Evolutionary conservation across 2,329 filamentous ascomycete genomes (phyloP).

Genomic region (Hypoxylon sp.): DNA sequence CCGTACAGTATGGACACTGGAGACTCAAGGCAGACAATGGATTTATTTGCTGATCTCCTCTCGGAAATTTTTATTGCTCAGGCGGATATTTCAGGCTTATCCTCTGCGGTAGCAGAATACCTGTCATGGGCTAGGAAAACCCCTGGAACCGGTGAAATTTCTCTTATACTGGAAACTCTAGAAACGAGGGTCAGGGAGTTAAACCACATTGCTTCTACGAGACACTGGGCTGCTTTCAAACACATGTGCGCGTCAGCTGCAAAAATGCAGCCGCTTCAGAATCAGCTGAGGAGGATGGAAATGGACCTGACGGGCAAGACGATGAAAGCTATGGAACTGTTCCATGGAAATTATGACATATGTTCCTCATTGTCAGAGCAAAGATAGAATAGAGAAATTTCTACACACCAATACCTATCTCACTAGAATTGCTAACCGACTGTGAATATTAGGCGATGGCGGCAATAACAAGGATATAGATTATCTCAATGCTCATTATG

Average conservation of each 20-base stretch:
- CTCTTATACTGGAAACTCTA: not conserved
- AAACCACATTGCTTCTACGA: slow-evolving; percentile 4
- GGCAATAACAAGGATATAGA: not conserved
- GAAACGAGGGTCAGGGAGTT: not conserved
- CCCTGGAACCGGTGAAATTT: not conserved
- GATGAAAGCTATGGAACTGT: slow-evolving; percentile 6
- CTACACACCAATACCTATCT: not conserved
- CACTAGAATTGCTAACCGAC: not conserved
- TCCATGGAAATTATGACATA: slow-evolving; percentile 8
- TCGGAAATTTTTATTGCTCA: not conserved
- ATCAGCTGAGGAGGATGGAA: not conserved
- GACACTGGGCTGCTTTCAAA: slow-evolving; percentile 9
- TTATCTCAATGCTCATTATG: not conserved
- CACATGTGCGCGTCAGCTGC: not conserved
- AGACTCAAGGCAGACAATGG: not conserved
- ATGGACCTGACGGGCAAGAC: slow-evolving; percentile 4
- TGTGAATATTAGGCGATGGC: not conserved
- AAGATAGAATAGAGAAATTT: not conserved
- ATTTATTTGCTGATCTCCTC: slow-evolving; percentile 1
- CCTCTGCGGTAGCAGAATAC: not conserved
- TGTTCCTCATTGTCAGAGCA: slow-evolving; percentile 1
- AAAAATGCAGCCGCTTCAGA: not conserved
- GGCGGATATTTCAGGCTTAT: slow-evolving; percentile 1
- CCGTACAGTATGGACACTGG: not conserved
- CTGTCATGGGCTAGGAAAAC: slow-evolving; percentile 6